Conservation (phyloP, 2,329 filamentous ascomycete species). For the Cryphonectria nitschkei region DNA sequence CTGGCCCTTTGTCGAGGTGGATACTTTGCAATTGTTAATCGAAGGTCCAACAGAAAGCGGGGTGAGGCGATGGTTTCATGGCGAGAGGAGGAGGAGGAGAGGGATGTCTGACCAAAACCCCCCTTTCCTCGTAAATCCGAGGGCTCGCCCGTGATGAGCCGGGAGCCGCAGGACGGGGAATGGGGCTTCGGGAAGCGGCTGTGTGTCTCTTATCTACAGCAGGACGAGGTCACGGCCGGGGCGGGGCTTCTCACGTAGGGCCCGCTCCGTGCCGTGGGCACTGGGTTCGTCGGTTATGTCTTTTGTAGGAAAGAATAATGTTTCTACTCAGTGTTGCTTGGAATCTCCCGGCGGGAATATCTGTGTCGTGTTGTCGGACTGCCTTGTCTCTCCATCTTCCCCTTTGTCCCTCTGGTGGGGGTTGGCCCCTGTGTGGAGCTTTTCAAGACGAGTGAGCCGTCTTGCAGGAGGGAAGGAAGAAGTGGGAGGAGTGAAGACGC, state of each 20-base stretch:
- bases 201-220: neutral
- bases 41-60: neutral
- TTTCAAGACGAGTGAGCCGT: neutral
- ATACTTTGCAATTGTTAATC: neutral
- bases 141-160: neutral
- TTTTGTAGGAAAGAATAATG: neutral
- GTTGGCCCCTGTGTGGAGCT: no score
- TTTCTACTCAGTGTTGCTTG: neutral
- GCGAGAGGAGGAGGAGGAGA: no score
- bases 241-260: neutral
- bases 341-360: neutral
- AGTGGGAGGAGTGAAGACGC: no score
- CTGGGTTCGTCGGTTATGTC: neutral
- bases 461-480: no score
- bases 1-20: neutral
- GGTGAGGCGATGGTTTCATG: neutral
- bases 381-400: no score
- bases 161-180: neutral
- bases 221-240: neutral
- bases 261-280: constrained; percentile 2
- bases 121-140: neutral
- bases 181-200: no score
- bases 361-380: neutral
- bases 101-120: no score
- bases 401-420: no score